These are phyloP conservation scores for Trypanosoma scelopori DNA, from an alignment of 208 protist species.

Conservation along the genomic window DNA sequence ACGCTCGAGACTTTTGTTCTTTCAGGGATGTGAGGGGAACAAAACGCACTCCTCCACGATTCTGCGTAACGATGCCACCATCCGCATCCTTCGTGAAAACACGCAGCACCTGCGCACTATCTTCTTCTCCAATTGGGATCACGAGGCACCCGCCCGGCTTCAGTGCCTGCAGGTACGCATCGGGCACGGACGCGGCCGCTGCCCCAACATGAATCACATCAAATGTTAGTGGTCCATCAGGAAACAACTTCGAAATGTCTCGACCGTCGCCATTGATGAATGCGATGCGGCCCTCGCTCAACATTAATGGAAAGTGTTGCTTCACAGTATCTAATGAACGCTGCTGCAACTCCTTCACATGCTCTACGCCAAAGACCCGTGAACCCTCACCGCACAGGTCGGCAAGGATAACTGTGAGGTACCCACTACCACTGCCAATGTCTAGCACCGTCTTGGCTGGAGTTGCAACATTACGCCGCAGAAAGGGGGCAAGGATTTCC, in stretches of 20 bases:
- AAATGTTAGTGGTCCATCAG: constrained; percentile 30
- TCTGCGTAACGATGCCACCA: constrained; percentile 40
- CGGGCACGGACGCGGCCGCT: constrained; percentile 45
- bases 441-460: constrained; percentile 49
- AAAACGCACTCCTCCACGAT: constrained; percentile 56
- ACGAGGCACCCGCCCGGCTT: constrained; percentile 58
- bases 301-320: constrained; percentile 45
- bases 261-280: constrained; percentile 75
- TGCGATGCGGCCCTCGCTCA: constrained; percentile 36
- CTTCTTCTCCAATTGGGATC: constrained; percentile 66
- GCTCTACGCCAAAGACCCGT: constrained; percentile 75
- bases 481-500: constrained; percentile 59
- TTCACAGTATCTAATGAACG: constrained; percentile 38
- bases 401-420: constrained; percentile 80
- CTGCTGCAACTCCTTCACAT: constrained; percentile 58
- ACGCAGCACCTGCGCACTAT: constrained; percentile 56
- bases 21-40: constrained; percentile 79
- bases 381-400: constrained; percentile 41
- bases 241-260: constrained; percentile 28
- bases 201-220: constrained; percentile 91
- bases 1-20: constrained; percentile 32
- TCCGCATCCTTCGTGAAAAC: constrained; percentile 59
- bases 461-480: constrained; percentile 15
- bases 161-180: constrained; percentile 50
- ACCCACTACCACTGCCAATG: constrained; percentile 88